These are phyloP conservation scores for Naganishia sp. DNA, from an alignment of 1,284 basidiomycete species.

Conservation along the genomic window DNA sequence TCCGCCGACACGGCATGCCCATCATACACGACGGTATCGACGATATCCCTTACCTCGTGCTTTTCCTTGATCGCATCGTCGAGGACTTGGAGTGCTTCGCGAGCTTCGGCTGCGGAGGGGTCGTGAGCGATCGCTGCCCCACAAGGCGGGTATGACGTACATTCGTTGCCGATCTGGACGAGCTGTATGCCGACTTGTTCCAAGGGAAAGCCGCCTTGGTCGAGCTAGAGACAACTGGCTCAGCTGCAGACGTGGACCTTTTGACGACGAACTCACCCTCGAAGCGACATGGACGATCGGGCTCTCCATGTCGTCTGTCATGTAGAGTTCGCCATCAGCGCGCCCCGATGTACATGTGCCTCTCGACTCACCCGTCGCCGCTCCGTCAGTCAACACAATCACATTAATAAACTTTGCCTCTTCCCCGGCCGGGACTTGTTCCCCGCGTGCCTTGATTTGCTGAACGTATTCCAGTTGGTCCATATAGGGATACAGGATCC, in stretches of 20 bases:
- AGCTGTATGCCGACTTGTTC: constrained; percentile 55
- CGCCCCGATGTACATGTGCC: not conserved
- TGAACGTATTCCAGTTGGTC: constrained; percentile 40
- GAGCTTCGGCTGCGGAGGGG: constrained; percentile 31
- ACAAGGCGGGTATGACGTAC: constrained; percentile 27
- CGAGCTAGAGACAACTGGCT: constrained; percentile 39
- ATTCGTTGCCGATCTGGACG: constrained; percentile 52
- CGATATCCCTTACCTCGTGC: constrained; percentile 50
- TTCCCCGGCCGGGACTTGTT: constrained; percentile 27
- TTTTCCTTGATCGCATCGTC: constrained; percentile 45
- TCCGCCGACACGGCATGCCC: constrained; percentile 42
- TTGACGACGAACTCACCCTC: not conserved
- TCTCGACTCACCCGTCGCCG: constrained; percentile 35
- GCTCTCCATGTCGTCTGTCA: constrained; percentile 38
- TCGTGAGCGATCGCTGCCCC: not conserved
- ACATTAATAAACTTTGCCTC: constrained; percentile 48
- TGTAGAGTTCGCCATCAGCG: not conserved
- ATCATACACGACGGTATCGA: constrained; percentile 48
- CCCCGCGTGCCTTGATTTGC: constrained; percentile 11
- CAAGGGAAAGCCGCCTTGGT: constrained; percentile 50
- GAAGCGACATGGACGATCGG: constrained; percentile 22
- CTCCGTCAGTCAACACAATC: constrained; percentile 36
- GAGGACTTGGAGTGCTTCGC: constrained; percentile 49
- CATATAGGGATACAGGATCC: constrained; percentile 51
- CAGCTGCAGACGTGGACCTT: not conserved